Base-by-base conservation (phyloP, 108 stramenopile species). In the Conticribra weissflogii region DNA sequence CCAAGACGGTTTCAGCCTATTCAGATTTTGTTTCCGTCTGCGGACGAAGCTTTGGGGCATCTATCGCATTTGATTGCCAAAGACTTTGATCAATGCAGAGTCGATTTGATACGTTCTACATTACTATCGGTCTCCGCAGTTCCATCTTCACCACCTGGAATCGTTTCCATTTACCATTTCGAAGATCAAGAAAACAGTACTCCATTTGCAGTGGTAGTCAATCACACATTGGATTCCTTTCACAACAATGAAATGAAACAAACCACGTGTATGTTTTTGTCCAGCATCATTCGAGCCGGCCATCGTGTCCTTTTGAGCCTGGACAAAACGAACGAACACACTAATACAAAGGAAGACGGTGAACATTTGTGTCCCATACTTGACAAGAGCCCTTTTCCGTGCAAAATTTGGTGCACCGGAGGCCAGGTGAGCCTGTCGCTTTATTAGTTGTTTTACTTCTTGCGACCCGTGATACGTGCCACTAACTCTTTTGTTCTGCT, bases 101-200 rank as follows among this genome's bases (percentile, higher is more conserved):
- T 44, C n/a, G 32, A 47, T 55, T 18, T 17, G 2, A 17, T 63
- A 2, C 23, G 7, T 24, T 59, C 48, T 7, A 65, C 51, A 59
- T 57, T 63, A 24, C 49, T 70, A 16, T 61, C 56, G 5, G 63
- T 70, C 31, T 78, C 76, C 7, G 59, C 63, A 0, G 68, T 78
- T 41, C 76, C 68, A 31, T 70, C 76, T 41, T 70, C 68, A 8
- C 76, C 76, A 30, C 76, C 76, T 34, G 68, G 68, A 2, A 78
- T 78, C 28, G 25, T 78, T 23, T 44, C 56, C n/a, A 65, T 58
- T 17, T 62, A 70, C 30, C 21, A 23, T 25, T 33, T 24, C 24
- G 48, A 59, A 30, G n/a, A 3, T 28, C 21, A 52, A 29, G 31
- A 50, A n/a, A 23, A 28, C 21, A 27, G 21, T 22, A 31, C 33